phyloP scores from a whole-genome alignment of 371 early-diverging fungal species.

The Mucor indicus region DNA sequence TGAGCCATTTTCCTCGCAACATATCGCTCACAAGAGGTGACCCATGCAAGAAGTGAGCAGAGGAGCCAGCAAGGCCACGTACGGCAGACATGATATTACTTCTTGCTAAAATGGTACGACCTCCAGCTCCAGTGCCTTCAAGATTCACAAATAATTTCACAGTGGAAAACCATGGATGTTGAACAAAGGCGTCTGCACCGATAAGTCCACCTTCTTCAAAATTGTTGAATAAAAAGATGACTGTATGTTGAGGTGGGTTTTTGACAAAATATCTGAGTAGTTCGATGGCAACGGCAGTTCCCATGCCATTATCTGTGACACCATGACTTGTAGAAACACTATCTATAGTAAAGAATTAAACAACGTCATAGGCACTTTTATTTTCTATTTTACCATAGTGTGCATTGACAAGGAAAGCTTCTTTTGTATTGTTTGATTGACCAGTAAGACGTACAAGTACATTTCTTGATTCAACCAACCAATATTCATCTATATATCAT shows the following conservation, averaged over 20 bases:
- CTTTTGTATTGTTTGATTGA: conserved; percentile 24
- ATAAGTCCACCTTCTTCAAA: conserved; percentile 78
- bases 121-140: conserved; percentile 75
- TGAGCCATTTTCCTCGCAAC: conserved; percentile 56
- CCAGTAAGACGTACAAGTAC: conserved; percentile 21
- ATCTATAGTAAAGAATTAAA: conserved; percentile 31
- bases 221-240: conserved; percentile 82
- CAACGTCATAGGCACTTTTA: neutral
- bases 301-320: conserved; percentile 81
- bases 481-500: conserved; percentile 35
- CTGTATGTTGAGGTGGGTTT: conserved; percentile 50
- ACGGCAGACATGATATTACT: conserved; percentile 50
- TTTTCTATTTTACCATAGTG: conserved; percentile 45
- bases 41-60: conserved; percentile 22
- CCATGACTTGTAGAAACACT: conserved; percentile 73
- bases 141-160: conserved; percentile 79
- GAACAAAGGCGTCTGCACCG: conserved; percentile 67
- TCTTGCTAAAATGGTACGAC: conserved; percentile 67
- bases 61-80: conserved; percentile 26
- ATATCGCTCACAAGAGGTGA: conserved; percentile 62
- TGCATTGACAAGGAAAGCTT: conserved; percentile 45
- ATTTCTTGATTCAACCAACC: conserved; percentile 49
- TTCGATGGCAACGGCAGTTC: conserved; percentile 70
- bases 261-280: conserved; percentile 56
- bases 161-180: conserved; percentile 70